Evolutionary conservation across 2,329 filamentous ascomycete genomes (phyloP).

Genomic region (Hysterium pulicare): DNA sequence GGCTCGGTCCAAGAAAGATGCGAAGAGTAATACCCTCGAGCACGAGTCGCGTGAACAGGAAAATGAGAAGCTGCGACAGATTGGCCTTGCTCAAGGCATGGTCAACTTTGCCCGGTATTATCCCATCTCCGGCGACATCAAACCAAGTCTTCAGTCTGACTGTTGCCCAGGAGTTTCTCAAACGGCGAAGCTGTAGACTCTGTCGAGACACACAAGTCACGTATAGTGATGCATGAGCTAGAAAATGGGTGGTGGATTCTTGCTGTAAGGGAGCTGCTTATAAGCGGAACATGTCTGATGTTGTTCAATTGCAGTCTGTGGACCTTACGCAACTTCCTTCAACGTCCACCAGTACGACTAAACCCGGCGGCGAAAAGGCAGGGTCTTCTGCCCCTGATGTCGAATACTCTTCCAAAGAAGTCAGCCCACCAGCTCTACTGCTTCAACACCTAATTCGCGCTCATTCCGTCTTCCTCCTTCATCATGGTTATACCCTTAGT

Average conservation of each 20-base stretch:
- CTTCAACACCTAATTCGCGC: slow-evolving; percentile 78
- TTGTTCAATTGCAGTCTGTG: slow-evolving; percentile 57
- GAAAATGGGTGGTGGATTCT: slow-evolving; percentile 95
- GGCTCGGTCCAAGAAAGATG: slow-evolving; percentile 25
- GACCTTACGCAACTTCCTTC: slow-evolving; percentile 73
- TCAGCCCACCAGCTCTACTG: slow-evolving; percentile 76
- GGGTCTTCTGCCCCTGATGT: slow-evolving; percentile 41
- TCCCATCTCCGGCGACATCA: slow-evolving; percentile 8
- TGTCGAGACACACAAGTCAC: slow-evolving; percentile 86
- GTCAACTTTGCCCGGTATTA: slow-evolving; percentile 74
- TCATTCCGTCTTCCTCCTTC: slow-evolving; percentile 79
- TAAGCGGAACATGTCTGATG: slow-evolving; percentile 5
- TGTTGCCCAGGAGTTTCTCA: slow-evolving; percentile 69
- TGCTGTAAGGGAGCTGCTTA: slow-evolving; percentile 58
- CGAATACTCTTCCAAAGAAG: slow-evolving; percentile 87
- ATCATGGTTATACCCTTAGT: slow-evolving; percentile 74
- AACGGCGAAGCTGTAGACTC: slow-evolving; percentile 72
- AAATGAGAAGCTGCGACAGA: slow-evolving; percentile 85
- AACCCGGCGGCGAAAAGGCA: slow-evolving; percentile 14
- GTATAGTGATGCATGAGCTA: slow-evolving; percentile 81
- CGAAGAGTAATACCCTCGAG: slow-evolving; percentile 34
- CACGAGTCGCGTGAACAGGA: slow-evolving; percentile 55
- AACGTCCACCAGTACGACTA: slow-evolving; percentile 29
- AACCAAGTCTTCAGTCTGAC: background rate
- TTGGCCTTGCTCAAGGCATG: slow-evolving; percentile 95